phyloP scores from a whole-genome alignment of 1,284 basidiomycete genomes.

The Malassezia slooffiae region DNA sequence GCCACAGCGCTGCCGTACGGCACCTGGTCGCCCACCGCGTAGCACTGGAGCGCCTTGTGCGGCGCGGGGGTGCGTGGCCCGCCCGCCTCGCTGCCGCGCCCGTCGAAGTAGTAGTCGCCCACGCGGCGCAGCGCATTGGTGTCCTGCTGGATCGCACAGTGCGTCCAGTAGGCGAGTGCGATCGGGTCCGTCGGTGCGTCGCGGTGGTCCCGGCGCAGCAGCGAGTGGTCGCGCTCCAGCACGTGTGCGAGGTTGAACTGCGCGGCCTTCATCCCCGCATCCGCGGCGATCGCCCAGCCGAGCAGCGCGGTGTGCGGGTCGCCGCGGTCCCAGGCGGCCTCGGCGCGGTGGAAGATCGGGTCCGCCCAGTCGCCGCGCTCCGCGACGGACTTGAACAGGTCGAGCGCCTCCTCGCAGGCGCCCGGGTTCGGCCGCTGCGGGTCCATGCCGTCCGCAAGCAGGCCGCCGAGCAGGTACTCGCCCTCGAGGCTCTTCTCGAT shows the following conservation, averaged over 20 bases:
- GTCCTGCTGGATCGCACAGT: conserved; percentile 84
- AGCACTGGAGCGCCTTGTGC: conserved; percentile 60
- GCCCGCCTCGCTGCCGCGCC: conserved; percentile 50
- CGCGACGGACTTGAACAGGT: conserved; percentile 53
- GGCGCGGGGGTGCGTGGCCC: no score
- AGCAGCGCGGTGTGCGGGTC: conserved; percentile 28
- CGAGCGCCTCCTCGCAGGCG: neutral
- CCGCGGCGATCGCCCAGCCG: conserved; percentile 69
- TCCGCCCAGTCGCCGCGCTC: conserved; percentile 41
- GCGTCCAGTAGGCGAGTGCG: conserved; percentile 82
- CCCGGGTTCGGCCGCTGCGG: neutral
- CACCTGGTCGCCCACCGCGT: no score
- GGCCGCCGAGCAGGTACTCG: neutral
- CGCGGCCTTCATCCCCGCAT: conserved; percentile 79
- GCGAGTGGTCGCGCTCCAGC: conserved; percentile 57
- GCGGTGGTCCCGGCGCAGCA: conserved; percentile 9
- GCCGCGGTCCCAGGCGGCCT: conserved; percentile 36
- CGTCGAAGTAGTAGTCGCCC: conserved; percentile 81
- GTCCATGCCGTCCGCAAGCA: neutral
- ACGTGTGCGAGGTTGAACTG: conserved; percentile 93
- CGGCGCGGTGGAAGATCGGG: conserved; percentile 35
- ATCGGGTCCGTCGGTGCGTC: conserved; percentile 54
- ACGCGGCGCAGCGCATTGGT: conserved; percentile 84
- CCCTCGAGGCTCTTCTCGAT: neutral
- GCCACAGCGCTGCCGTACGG: neutral